Evolutionary conservation across 1,284 basidiomycete species (phyloP).

Genomic region (Irpex sp.): DNA sequence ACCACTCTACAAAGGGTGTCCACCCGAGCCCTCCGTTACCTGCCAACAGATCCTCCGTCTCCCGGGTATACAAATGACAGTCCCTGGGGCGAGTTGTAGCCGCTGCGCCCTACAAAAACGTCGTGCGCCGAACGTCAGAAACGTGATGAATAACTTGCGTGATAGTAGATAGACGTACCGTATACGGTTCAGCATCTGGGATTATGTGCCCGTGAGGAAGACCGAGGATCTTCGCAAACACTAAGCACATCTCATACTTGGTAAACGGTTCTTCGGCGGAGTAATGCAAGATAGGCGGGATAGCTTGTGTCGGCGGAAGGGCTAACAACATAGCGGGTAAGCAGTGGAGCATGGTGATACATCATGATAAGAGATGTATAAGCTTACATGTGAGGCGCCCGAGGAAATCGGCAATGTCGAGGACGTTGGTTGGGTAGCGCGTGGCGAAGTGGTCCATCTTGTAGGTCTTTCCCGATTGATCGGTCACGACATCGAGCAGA

Average conservation of each 20-base stretch:
- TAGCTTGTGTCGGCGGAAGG: constrained; percentile 22
- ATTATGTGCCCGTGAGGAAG: constrained; percentile 62
- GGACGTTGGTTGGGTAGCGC: constrained; percentile 74
- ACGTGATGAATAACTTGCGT: not conserved
- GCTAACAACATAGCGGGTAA: constrained; percentile 11
- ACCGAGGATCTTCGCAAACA: constrained; percentile 63
- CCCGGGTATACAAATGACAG: constrained; percentile 62
- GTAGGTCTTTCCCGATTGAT: constrained; percentile 73
- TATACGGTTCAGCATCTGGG: constrained; percentile 60
- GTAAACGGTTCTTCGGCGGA: constrained; percentile 72
- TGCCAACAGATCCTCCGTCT: constrained; percentile 55
- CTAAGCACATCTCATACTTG: constrained; percentile 79
- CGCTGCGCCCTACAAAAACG: constrained; percentile 25
- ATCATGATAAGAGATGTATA: not conserved
- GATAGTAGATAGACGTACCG: constrained; percentile 17
- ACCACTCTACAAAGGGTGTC: constrained; percentile 73
- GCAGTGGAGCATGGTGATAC: not conserved
- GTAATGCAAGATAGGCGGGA: constrained; percentile 73
- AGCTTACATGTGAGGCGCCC: constrained; percentile 55
- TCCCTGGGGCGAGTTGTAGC: constrained; percentile 67
- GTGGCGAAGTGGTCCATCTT: constrained; percentile 87
- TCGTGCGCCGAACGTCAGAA: not conserved
- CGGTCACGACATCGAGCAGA: constrained; percentile 70
- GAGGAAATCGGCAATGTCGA: constrained; percentile 73
- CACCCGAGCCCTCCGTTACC: constrained; percentile 53